phyloP scores from a whole-genome alignment of 257 asterid species.

The Nicotiana attenuata region DNA sequence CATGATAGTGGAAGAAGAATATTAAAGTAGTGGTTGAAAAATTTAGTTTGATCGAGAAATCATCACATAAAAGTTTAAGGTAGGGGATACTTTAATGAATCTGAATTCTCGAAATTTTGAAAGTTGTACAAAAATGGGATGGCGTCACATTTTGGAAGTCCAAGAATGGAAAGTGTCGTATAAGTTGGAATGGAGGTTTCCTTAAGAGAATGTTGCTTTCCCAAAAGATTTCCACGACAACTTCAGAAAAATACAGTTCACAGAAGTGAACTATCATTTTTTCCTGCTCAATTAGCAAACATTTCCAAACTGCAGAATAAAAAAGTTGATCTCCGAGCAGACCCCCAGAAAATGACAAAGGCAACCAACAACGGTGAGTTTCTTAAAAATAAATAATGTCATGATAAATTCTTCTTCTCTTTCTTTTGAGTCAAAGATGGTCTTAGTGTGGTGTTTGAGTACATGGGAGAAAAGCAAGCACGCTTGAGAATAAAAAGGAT shows the following conservation, averaged over 20 bases:
- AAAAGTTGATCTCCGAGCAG: neutral
- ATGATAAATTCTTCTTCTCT: neutral
- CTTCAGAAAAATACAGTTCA: neutral
- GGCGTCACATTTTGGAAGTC: neutral
- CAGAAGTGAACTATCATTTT: neutral
- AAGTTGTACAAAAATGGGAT: neutral
- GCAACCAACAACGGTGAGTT: neutral
- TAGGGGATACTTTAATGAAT: neutral
- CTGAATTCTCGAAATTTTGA: slow-evolving; percentile 1
- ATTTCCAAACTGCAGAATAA: neutral
- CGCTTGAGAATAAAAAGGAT: neutral
- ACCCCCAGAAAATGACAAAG: slow-evolving; percentile 4
- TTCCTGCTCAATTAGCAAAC: neutral
- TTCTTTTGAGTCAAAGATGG: neutral
- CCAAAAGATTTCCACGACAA: neutral
- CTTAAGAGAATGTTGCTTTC: neutral
- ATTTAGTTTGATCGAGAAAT: neutral
- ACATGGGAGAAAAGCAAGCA: neutral
- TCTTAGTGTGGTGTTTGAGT: neutral
- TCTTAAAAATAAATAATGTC: neutral
- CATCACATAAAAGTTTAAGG: neutral
- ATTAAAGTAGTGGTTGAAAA: neutral
- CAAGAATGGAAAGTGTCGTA: neutral
- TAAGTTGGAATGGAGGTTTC: neutral
- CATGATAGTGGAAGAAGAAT: neutral